Base-by-base conservation (phyloP, 139 green algal species). In the Micromonas commoda region DNA sequence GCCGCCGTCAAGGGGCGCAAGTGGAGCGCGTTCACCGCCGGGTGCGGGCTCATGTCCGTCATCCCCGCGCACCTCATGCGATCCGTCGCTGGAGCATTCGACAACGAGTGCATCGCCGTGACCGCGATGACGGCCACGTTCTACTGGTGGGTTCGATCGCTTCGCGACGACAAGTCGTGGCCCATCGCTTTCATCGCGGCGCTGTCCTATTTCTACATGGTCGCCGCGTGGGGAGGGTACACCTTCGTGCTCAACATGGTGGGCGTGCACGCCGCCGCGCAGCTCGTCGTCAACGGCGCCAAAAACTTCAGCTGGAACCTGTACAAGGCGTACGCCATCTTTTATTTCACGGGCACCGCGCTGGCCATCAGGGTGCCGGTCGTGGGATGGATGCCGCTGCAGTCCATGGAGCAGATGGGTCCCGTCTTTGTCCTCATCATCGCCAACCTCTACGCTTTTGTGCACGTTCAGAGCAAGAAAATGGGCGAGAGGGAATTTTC, bases 171-270 rank as follows among this genome's bases (percentile, higher is more conserved):
- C 16, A 34, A 66, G 24, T 66, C 35, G 35, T 77, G 71, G 71
- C 26, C 13, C 35, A 67, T 77, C 60, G 87, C 73, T 0, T 73
- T 85, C 28, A 6, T 76, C 21, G 83, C 83, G 16, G 84, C 80
- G 5, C 80, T 88, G 38, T 80, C 71, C n/a, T 86, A 87, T 81
- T 69, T 86, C 3, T 87, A 87, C 83, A 89, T 87, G 85, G 83
- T 82, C 0, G 81, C 81, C 13, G 60, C 54, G 24, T 97, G 93
- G 93, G 93, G 93, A 24, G 93, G 92, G 45, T 97, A 96, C 83
- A 89, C 85, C 16, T 97, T 97, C 88, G 91, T 97, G 78, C 93
- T 96, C 86, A 97, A 97, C 86, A 82, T 97, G 31, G 81, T 97
- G 69, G 91, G 91, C 31, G 94, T 96, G 63, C 93, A 97, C 85